A percentile compares a stretch with the other conserved stretches of the same genome.
phyloP scores from a whole-genome alignment of 2,329 filamentous ascomycete genomes.

The Ceratocystiopsis sp. region DNA sequence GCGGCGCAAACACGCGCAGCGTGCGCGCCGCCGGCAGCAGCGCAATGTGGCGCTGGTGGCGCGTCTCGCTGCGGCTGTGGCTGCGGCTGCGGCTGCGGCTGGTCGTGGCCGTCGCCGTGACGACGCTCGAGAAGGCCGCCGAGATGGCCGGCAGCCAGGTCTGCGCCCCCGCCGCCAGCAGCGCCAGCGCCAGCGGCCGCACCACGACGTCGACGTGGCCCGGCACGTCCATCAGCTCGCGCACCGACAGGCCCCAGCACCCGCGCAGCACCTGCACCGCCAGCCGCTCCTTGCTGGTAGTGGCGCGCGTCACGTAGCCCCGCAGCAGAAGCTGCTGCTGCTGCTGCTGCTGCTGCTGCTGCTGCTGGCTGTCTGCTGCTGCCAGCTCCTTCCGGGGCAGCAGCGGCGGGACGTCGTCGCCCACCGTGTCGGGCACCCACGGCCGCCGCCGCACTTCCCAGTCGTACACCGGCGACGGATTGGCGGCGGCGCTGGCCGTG shows the following conservation, averaged over 20 bases:
- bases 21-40: slow-evolving; percentile 13
- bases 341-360: slow-evolving; percentile 4
- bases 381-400: not conserved
- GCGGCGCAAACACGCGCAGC: slow-evolving; percentile 21
- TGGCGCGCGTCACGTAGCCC: slow-evolving; percentile 4
- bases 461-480: slow-evolving; percentile 1
- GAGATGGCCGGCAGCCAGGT: slow-evolving; percentile 19
- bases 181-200: slow-evolving; percentile 22
- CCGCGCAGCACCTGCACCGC: slow-evolving; percentile 27
- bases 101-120: slow-evolving; percentile 3
- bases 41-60: slow-evolving; percentile 16
- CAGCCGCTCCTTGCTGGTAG: slow-evolving; percentile 22
- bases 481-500: not conserved
- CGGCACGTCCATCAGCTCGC: slow-evolving; percentile 24
- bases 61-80: slow-evolving; percentile 4
- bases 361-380: slow-evolving; percentile 2
- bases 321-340: slow-evolving; percentile 1
- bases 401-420: slow-evolving; percentile 3
- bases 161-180: slow-evolving; percentile 23
- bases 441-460: slow-evolving; percentile 26
- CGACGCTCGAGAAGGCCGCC: slow-evolving; percentile 7
- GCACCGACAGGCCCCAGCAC: slow-evolving; percentile 32
- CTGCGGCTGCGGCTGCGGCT: slow-evolving; percentile 17
- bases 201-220: slow-evolving; percentile 25
- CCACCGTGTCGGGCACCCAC: slow-evolving; percentile 22